Percentiles rank a stretch among this genome's conserved stretches.
Conservation (phyloP, 176 grass and related monocot genomes). For the Chrysopogon serrulatus region DNA sequence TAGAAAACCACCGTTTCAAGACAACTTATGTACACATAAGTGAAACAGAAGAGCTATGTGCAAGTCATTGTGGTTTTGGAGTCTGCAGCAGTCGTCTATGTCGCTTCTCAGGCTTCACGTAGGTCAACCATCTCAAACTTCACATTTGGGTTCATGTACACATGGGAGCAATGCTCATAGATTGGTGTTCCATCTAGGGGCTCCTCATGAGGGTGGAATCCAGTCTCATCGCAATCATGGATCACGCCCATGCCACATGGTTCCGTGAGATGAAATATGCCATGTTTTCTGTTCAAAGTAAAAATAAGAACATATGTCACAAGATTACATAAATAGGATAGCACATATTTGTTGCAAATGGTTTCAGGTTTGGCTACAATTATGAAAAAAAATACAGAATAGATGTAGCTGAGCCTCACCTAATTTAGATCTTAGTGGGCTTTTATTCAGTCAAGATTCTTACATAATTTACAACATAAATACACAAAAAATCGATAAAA, state of each 20-base stretch:
- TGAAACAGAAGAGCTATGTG: not conserved
- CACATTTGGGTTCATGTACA: constrained; percentile 84
- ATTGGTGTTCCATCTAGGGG: constrained; percentile 76
- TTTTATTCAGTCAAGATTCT: not conserved
- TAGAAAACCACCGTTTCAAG: not conserved
- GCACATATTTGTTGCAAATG: not conserved
- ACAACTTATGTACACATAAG: not conserved
- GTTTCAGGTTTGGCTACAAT: not conserved
- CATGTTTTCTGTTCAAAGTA: constrained; percentile 64
- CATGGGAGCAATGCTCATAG: constrained; percentile 93
- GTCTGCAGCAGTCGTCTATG: not conserved
- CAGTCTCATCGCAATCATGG: constrained; percentile 75
- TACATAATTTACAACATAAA: not conserved
- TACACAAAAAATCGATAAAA: not conserved
- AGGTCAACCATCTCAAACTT: constrained; percentile 90
- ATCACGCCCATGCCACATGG: constrained; percentile 81
- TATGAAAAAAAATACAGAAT: not conserved
- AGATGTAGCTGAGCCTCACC: not conserved
- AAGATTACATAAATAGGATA: not conserved
- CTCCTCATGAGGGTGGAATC: constrained; percentile 96
- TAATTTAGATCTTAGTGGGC: not conserved
- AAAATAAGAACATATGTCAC: constrained; percentile 2
- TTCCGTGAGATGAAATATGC: constrained; percentile 97
- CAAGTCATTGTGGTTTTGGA: not conserved
- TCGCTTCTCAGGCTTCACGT: constrained; percentile 42